Evolutionary conservation across 140 eudicot genomes (phyloP).

Genomic region (Flaveria floridana): DNA sequence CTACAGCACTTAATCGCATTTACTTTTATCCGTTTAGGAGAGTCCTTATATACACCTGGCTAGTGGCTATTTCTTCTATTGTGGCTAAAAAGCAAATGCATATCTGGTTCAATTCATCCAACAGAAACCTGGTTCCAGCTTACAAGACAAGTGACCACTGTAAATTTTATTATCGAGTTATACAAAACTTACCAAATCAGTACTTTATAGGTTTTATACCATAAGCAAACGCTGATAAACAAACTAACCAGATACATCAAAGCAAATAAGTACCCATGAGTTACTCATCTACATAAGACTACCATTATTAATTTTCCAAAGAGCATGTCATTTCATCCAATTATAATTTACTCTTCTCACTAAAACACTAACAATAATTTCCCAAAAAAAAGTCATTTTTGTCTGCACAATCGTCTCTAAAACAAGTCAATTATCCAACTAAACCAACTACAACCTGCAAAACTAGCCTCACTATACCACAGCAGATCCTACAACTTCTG

Average conservation of each 20-base stretch:
- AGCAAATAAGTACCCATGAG: background rate
- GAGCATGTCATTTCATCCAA: background rate
- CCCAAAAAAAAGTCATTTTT: background rate
- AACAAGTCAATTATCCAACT: slow-evolving; percentile 1
- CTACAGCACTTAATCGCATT: too few relatives aligned
- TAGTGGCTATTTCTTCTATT: background rate
- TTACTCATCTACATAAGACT: background rate
- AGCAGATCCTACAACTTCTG: slow-evolving; percentile 3
- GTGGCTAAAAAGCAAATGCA: background rate
- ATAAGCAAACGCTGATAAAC: slow-evolving; percentile 3
- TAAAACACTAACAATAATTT: background rate
- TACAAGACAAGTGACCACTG: background rate
- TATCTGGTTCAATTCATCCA: background rate
- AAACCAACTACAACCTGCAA: slow-evolving; percentile 5
- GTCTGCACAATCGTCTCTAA: background rate
- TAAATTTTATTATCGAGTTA: too few relatives aligned
- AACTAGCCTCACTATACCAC: background rate
- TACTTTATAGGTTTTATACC: background rate
- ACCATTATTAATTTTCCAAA: slow-evolving; percentile 4
- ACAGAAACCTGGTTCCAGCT: background rate
- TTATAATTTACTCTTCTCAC: background rate
- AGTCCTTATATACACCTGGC: too few relatives aligned
- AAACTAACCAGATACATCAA: background rate
- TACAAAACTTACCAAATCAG: background rate
- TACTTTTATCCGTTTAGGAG: too few relatives aligned